Conservation (phyloP, 2,329 filamentous ascomycete species). For the Acrocalymma vagum region DNA sequence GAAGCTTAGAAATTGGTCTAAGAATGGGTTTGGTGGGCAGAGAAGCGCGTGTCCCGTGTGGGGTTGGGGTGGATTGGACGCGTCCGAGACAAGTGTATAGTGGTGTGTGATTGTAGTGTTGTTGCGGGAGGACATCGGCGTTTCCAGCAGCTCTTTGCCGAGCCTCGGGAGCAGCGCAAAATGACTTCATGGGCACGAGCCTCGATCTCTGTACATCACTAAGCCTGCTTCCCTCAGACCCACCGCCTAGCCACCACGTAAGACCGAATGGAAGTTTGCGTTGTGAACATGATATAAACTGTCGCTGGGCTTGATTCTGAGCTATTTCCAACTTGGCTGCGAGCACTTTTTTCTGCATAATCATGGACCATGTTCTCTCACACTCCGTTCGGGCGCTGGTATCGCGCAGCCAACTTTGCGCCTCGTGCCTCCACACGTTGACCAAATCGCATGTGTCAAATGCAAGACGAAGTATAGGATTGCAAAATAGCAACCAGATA, state of each 20-base stretch:
- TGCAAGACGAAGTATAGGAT: conserved; percentile 30
- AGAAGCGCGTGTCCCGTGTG: conserved; percentile 3
- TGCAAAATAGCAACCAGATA: conserved; percentile 46
- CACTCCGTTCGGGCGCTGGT: conserved; percentile 21
- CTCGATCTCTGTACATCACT: conserved; percentile 19
- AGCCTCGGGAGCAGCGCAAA: conserved; percentile 32
- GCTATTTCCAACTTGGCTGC: too few relatives aligned
- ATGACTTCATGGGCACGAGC: conserved; percentile 39
- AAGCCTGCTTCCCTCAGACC: conserved; percentile 8
- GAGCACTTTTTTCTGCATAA: conserved; percentile 1
- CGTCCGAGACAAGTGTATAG: too few relatives aligned
- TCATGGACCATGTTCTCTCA: conserved; percentile 24
- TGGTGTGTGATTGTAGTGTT: conserved; percentile 29
- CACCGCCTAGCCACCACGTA: too few relatives aligned
- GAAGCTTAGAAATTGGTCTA: conserved; percentile 8
- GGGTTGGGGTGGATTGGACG: conserved; percentile 25
- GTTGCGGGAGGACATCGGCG: conserved; percentile 22
- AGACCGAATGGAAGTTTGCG: too few relatives aligned
- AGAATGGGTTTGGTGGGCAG: conserved; percentile 1
- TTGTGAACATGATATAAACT: conserved; percentile 1
- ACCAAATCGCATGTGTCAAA: conserved; percentile 3
- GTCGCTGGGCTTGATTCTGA: too few relatives aligned
- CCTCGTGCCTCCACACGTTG: conserved; percentile 25
- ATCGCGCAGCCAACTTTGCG: conserved; percentile 32
- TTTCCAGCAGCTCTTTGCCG: conserved; percentile 34